phyloP scores from a whole-genome alignment of 306 rosid genomes.

The Cucurbita ficifolia region DNA sequence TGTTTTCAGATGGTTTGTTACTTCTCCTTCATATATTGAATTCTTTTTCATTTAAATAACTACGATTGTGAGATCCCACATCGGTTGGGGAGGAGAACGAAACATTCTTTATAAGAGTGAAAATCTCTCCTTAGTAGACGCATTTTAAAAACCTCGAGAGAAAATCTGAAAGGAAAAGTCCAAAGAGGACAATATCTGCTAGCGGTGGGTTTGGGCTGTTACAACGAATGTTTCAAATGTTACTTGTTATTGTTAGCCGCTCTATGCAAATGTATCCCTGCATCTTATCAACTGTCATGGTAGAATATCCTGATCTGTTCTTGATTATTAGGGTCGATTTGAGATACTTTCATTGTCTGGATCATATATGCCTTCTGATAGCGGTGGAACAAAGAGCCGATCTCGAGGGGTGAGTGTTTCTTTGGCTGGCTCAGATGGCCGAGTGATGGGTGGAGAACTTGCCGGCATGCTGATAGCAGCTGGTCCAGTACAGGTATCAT shows the following conservation, averaged over 20 bases:
- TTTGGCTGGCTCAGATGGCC: conserved; percentile 12
- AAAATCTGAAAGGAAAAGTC: too few species aligned
- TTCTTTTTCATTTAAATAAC: neutral
- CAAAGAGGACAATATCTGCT: too few species aligned
- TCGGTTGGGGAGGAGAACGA: too few species aligned
- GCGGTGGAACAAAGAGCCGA: neutral
- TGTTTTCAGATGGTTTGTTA: neutral
- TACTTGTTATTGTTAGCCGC: neutral
- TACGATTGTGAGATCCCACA: neutral
- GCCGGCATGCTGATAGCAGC: conserved; percentile 10
- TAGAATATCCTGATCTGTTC: neutral
- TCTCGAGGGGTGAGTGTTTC: conserved; percentile 9
- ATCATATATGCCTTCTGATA: neutral
- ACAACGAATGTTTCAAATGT: neutral
- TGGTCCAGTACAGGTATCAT: conserved; percentile 12
- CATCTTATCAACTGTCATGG: neutral
- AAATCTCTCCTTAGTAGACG: too few species aligned
- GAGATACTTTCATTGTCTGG: conserved; percentile 11
- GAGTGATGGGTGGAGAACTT: conserved; percentile 8
- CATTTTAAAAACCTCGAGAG: too few species aligned
- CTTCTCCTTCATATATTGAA: neutral
- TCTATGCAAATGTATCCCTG: neutral
- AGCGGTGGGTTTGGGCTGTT: too few species aligned
- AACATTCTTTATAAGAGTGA: too few species aligned
- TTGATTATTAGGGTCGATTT: conserved; percentile 8